Evolutionary conservation across 805 yeast genomes (phyloP).

Genomic region (Ogataea haglerorum): DNA sequence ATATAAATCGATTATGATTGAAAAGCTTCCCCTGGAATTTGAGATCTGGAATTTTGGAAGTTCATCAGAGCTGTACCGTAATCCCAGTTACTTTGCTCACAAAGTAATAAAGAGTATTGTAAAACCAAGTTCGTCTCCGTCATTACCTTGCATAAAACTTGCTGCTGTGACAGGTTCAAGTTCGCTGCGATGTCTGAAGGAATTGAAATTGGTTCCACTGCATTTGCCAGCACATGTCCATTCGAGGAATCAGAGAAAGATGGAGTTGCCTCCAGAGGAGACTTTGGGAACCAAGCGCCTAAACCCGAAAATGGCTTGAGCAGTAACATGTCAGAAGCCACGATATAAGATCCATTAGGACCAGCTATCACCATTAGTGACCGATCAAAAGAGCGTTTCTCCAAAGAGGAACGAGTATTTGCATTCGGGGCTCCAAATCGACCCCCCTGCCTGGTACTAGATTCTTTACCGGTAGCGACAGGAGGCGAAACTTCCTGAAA

Average conservation of each 20-base stretch:
- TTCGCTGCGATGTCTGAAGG: constrained; percentile 55
- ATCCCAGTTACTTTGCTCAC: constrained; percentile 87
- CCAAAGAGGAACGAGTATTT: constrained; percentile 33
- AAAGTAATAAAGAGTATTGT: constrained; percentile 78
- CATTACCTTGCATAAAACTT: constrained; percentile 60
- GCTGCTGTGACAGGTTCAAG: constrained; percentile 55
- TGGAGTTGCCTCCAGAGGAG: not conserved
- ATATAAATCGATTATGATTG: not conserved
- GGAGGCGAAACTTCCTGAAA: constrained; percentile 69
- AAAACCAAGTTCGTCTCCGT: constrained; percentile 70
- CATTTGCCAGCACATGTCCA: not conserved
- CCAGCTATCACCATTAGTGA: constrained; percentile 72
- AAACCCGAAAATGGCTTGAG: constrained; percentile 57
- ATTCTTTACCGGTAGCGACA: constrained; percentile 17
- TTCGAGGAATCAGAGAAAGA: not conserved
- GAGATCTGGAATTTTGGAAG: constrained; percentile 59
- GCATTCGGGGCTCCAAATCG: constrained; percentile 24
- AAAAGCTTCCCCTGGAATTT: constrained; percentile 57
- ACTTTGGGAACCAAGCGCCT: constrained; percentile 48
- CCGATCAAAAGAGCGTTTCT: constrained; percentile 81
- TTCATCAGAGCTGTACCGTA: constrained; percentile 63
- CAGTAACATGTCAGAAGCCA: constrained; percentile 80
- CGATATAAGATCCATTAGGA: constrained; percentile 64
- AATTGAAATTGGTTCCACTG: constrained; percentile 19
- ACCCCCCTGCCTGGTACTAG: constrained; percentile 17